These are phyloP conservation scores for Pseudocercospora crystallina DNA, from an alignment of 2,329 filamentous ascomycete genomes.

Conservation along the genomic window DNA sequence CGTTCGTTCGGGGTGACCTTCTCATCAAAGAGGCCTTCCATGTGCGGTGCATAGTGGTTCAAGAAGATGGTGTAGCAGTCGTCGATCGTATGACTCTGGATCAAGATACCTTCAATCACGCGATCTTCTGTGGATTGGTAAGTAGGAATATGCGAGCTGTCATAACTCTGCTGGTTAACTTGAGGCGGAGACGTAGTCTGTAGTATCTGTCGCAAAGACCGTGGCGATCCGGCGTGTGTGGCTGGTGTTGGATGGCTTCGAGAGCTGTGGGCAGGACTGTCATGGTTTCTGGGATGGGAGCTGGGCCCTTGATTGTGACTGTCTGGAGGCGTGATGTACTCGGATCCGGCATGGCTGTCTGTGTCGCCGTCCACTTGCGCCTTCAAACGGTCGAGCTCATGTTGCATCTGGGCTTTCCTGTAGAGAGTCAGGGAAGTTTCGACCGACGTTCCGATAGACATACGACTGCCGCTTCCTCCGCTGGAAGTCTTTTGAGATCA, in stretches of 20 bases:
- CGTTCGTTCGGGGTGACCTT: constrained; percentile 1
- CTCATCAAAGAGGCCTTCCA: constrained; percentile 6
- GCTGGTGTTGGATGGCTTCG: neutral
- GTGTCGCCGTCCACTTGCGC: neutral
- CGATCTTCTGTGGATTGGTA: neutral
- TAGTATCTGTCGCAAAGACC: neutral
- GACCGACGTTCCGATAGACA: neutral
- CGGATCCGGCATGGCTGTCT: neutral
- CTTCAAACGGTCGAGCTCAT: constrained; percentile 4
- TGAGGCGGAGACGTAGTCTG: neutral
- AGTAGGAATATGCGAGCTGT: neutral
- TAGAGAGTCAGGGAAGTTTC: neutral
- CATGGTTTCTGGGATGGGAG: neutral
- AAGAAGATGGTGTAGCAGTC: constrained; percentile 8
- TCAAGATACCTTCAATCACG: neutral
- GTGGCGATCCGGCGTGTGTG: neutral
- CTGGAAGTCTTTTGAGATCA: constrained; percentile 11
- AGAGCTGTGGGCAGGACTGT: neutral
- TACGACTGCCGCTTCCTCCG: constrained; percentile 4
- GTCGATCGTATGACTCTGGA: neutral
- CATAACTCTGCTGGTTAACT: neutral
- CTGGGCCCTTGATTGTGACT: neutral
- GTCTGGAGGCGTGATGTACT: neutral
- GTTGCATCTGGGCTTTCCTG: constrained; percentile 10
- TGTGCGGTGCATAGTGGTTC: constrained; percentile 6